Evolutionary conservation across 495 filamentous ascomycete genomes (phyloP), one percentile per base, ranked within the genome.

Genomic region (Podospora australis): DNA sequence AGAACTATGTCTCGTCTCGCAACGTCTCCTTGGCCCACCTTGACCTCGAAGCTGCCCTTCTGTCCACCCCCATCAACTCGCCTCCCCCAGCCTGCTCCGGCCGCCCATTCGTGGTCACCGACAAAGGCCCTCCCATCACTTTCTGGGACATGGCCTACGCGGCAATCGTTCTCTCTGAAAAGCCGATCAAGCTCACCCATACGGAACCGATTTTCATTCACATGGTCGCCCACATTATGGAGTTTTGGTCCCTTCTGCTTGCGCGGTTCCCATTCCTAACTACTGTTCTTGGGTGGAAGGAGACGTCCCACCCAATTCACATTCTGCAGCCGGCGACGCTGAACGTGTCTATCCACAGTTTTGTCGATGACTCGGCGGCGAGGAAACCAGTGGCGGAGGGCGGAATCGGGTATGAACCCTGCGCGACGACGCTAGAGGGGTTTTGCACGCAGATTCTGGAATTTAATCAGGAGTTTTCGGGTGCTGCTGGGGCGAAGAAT

Each of bases 1-100:
- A 82, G 53, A 75, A 72, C 59, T 79, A 78, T 47, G 72, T 78
- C 48, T 67, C 72, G 52, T 69, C 66, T 16, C 74, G 75, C 42
- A 79, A 82, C 58, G 73, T 78, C 51, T 75, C 78, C 11, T 58
- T 79, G 24, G 76, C 71, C 1, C 78, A 82, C 41, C 68, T 82
- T 10, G 59, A 68, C 6, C 77, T 79, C 58, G 79, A 82, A 52
- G 70, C 75, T 16, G 74, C 76, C 2, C 69, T 82, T 2, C 44
- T 60, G 7, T 43, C 35, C 20, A 30, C 47, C 5, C 35, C 52
- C 4, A 13, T 10, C 23, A 49, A 46, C 11, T 36, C 35, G 7
- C 39, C 68, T 21, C 62, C 65, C 44, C 67, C 67, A 7, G 26
- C 25, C 28, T 70, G 68, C 41, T 70, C 71, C 4, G 71, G 71